Base-by-base conservation (phyloP, 1,284 basidiomycete genomes). In the Baeospora myosura region DNA sequence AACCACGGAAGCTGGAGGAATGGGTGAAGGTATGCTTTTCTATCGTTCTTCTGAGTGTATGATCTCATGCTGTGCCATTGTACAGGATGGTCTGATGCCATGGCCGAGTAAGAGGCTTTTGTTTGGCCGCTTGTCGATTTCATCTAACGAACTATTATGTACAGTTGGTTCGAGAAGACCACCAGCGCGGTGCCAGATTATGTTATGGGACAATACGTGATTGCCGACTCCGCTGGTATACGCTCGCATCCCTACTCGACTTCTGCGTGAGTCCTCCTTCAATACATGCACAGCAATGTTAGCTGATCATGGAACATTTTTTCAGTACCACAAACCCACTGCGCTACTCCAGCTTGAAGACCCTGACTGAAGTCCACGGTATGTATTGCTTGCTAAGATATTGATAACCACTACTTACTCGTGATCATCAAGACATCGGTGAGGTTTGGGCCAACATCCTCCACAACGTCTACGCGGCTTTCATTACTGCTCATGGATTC, bases 381-480 rank as follows among this genome's bases (percentile, higher is more conserved):
- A 49, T 35, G 53, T 50, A 21, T 25, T 18, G 35, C 10, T 16
- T 30, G 23, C 29, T 23, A 31, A 12, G 12, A 14, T 20, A 17
- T 28, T 59, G 29, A 71, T 72, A n/a, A n/a, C n/a, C n/a, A n/a
- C 7, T 34, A n/a, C 21, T 18, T 34, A 4, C 12, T 34, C 32
- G 12, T 8, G 11, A 16, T 18, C 32, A 20, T 28, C 7, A n/a
- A 34, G 32, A 40, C 21, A 40, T 40, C 38, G 72, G 72, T 26
- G 67, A 73, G 49, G 64, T 72, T 38, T 74, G 71, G 73, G 71
- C 72, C 21, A 74, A 74, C 58, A 63, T 65, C 5, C 63, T 74
- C 16, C 69, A 72, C 63, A 69, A 72, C 48, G 67, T 74, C 22
- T 68, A 69, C 49, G 69, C 67, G 8, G 62, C 59, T 2, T 67